A percentile compares a stretch with the other conserved stretches of the same genome.
These are phyloP conservation scores for Venustampulla echinocandica DNA, from an alignment of 495 filamentous ascomycete genomes.

Conservation along the genomic window DNA sequence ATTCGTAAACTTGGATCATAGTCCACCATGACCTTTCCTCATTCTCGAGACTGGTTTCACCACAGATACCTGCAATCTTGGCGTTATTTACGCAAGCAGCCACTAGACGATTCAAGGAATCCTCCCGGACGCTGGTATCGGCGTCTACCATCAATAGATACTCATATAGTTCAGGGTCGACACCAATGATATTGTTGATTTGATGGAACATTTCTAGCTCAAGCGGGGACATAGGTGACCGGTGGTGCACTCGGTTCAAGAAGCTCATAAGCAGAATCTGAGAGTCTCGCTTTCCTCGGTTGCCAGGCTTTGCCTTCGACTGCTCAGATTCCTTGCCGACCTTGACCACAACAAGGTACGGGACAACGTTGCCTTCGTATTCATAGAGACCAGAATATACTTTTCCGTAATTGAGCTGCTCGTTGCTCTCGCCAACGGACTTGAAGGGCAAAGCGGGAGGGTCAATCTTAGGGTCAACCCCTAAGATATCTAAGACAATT, in stretches of 20 bases:
- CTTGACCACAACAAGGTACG: conserved; percentile 93
- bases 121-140: conserved; percentile 89
- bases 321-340: conserved; percentile 95
- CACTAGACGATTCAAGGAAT: conserved; percentile 86
- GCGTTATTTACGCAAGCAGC: conserved; percentile 89
- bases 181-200: conserved; percentile 97
- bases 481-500: conserved; percentile 94
- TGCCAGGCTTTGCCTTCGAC: conserved; percentile 84
- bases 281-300: conserved; percentile 96
- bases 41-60: conserved; percentile 93
- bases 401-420: conserved; percentile 96
- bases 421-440: conserved; percentile 78
- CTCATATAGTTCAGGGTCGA: conserved; percentile 95
- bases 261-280: conserved; percentile 81
- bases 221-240: conserved; percentile 84
- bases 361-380: conserved; percentile 93
- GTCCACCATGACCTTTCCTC: conserved; percentile 95
- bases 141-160: conserved; percentile 97
- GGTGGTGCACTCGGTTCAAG: conserved; percentile 95
- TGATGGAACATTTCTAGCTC: conserved; percentile 98
- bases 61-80: conserved; percentile 95
- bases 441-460: conserved; percentile 89
- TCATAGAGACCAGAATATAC: conserved; percentile 98
- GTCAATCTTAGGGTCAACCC: conserved; percentile 94
- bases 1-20: conserved; percentile 99